A percentile compares a stretch with the other conserved stretches of the same genome.
These are phyloP conservation scores for Articulospora tetracladia DNA, from an alignment of 495 filamentous ascomycete species.

Conservation along the genomic window DNA sequence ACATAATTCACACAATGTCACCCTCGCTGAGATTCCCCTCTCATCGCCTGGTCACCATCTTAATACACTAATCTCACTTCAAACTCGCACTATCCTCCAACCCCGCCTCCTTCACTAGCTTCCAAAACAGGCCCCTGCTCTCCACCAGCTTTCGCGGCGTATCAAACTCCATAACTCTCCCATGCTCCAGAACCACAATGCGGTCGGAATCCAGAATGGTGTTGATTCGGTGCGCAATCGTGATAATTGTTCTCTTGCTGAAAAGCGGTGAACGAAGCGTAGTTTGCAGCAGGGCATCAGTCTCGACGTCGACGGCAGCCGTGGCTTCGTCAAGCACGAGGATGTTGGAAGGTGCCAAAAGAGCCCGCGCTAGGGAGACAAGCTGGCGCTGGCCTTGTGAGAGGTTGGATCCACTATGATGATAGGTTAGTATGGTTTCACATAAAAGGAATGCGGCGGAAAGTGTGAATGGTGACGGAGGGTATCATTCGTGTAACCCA, in stretches of 20 bases:
- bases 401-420: conserved; percentile 59
- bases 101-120: conserved; percentile 28
- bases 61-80: neutral
- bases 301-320: conserved; percentile 93
- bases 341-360: conserved; percentile 94
- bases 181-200: conserved; percentile 82
- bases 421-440: conserved; percentile 29
- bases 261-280: conserved; percentile 65
- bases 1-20: neutral
- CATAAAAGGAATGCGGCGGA: conserved; percentile 17
- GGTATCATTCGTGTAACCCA: neutral
- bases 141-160: conserved; percentile 63
- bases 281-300: conserved; percentile 76
- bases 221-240: conserved; percentile 96
- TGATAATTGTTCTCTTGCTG: conserved; percentile 91
- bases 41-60: neutral
- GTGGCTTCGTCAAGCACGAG: conserved; percentile 97
- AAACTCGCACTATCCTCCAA: conserved; percentile 15
- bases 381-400: conserved; percentile 91
- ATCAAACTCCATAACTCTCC: conserved; percentile 68
- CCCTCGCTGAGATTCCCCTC: neutral
- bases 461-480: conserved; percentile 22
- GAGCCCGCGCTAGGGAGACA: conserved; percentile 84
- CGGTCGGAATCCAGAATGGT: conserved; percentile 92
- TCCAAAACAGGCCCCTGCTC: conserved; percentile 36